A percentile compares a stretch with the other conserved stretches of the same genome.
phyloP scores from a whole-genome alignment of 116 monocot genomes.

The Zostera marina region DNA sequence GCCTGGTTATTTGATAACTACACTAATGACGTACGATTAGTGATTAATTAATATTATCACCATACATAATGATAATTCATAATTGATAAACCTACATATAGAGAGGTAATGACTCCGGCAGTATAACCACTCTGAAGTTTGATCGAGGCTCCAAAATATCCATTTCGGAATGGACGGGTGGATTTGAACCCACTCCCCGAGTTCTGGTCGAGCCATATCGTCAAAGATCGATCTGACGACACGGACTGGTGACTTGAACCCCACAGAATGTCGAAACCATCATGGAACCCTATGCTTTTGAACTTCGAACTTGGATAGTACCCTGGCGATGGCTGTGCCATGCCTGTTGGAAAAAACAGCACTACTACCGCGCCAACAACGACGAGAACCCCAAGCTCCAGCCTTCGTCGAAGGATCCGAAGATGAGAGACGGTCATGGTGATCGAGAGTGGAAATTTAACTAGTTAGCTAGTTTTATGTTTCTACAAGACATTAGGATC shows the following conservation, averaged over 20 bases:
- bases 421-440: too few species aligned
- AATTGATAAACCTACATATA: conserved; percentile 43
- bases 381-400: too few species aligned
- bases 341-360: conserved; percentile 6
- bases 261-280: conserved; percentile 49
- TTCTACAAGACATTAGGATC: too few species aligned
- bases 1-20: conserved; percentile 74
- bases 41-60: neutral
- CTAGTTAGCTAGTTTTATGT: too few species aligned
- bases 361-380: too few species aligned
- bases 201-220: conserved; percentile 55
- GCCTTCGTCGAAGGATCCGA: too few species aligned
- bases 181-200: conserved; percentile 94
- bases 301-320: conserved; percentile 42
- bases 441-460: too few species aligned
- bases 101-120: conserved; percentile 70
- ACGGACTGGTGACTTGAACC: conserved; percentile 49
- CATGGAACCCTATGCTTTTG: conserved; percentile 20
- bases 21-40: too few species aligned
- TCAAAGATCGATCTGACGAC: conserved; percentile 27
- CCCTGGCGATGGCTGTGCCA: conserved; percentile 56
- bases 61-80: neutral
- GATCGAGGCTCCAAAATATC: conserved; percentile 62
- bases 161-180: conserved; percentile 32
- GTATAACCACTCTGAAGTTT: conserved; percentile 77